Conservation (phyloP, 805 yeast species). For the Kuraishia floccosa region DNA sequence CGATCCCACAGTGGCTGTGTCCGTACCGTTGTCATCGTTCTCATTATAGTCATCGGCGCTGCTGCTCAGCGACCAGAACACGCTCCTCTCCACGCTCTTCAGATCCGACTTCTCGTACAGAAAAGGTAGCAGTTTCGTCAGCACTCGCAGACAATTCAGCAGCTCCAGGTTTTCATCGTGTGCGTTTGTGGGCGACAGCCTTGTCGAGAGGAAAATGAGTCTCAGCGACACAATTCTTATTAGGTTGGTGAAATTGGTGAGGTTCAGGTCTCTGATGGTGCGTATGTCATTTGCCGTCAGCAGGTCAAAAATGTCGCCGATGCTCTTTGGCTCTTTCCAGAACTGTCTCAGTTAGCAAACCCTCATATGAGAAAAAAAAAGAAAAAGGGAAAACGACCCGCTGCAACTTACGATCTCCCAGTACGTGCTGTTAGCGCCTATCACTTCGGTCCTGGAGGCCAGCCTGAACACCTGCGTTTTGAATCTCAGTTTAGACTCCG, state of each 20-base stretch:
- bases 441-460: conserved; percentile 29
- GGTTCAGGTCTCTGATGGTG: conserved; percentile 45
- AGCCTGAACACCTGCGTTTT: conserved; percentile 51
- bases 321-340: conserved; percentile 36
- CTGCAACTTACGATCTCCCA: conserved; percentile 19
- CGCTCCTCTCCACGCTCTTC: conserved; percentile 18
- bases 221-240: conserved; percentile 27
- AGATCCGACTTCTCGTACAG: conserved; percentile 41
- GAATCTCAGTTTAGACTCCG: conserved; percentile 56
- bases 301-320: conserved; percentile 46
- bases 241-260: conserved; percentile 43
- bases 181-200: conserved; percentile 13
- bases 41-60: conserved; percentile 7
- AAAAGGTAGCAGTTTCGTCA: conserved; percentile 58
- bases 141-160: conserved; percentile 50
- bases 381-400: background rate
- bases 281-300: conserved; percentile 49
- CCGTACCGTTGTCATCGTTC: conserved; percentile 5
- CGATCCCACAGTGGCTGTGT: conserved; percentile 13
- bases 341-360: conserved; percentile 12
- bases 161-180: too few species aligned
- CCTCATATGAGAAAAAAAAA: background rate
- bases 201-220: conserved; percentile 14
- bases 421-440: conserved; percentile 22
- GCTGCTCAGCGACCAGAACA: conserved; percentile 31